These are phyloP conservation scores for Arthroderma sp. DNA, from an alignment of 2,329 filamentous ascomycete genomes.

Conservation along the genomic window DNA sequence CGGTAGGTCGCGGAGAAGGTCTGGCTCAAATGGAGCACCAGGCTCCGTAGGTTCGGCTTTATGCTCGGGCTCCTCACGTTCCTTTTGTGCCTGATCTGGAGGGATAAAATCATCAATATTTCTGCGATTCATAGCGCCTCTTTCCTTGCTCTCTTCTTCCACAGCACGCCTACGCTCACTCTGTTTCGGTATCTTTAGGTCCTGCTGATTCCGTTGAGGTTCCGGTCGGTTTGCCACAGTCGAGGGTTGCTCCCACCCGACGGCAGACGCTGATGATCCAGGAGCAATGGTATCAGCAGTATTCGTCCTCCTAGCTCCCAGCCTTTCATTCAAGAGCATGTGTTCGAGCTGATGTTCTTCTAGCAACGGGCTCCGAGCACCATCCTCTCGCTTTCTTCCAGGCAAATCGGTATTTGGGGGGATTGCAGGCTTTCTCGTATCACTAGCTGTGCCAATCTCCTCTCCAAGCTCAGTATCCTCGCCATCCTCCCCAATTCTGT, in stretches of 20 bases:
- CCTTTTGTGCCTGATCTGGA: conserved; percentile 9
- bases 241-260: conserved; percentile 17
- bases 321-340: conserved; percentile 20
- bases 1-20: conserved; percentile 65
- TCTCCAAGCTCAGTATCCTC: conserved; percentile 11
- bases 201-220: conserved; percentile 1
- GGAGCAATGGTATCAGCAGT: conserved; percentile 19
- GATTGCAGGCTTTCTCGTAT: neutral
- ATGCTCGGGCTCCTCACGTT: conserved; percentile 6
- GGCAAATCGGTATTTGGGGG: neutral
- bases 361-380: conserved; percentile 24
- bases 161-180: conserved; percentile 12
- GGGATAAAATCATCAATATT: conserved; percentile 4
- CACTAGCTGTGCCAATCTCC: conserved; percentile 1
- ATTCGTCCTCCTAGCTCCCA: conserved; percentile 11
- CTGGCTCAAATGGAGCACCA: conserved; percentile 37
- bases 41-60: conserved; percentile 3
- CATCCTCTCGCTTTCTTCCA: conserved; percentile 7
- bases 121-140: conserved; percentile 4
- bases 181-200: conserved; percentile 4
- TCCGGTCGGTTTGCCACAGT: neutral
- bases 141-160: conserved; percentile 12
- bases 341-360: conserved; percentile 27
- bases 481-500: conserved; percentile 59
- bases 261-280: conserved; percentile 29